A percentile compares a stretch with the other conserved stretches of the same genome.
Evolutionary conservation across 345 rosid species (phyloP).

Genomic region (Eucalyptus viminalis): DNA sequence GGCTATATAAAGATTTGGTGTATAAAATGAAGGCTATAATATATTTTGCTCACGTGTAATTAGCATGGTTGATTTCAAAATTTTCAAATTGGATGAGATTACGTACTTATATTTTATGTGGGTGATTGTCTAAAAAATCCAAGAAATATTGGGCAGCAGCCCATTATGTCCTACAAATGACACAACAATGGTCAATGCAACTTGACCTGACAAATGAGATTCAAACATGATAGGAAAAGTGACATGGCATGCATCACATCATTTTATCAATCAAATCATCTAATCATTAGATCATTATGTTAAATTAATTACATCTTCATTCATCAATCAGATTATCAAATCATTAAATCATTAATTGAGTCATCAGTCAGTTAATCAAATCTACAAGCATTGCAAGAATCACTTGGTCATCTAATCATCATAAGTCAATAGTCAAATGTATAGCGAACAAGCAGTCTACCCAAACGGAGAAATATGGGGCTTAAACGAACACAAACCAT

Average conservation of each 20-base stretch:
- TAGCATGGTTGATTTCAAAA: background rate
- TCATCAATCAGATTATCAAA: background rate
- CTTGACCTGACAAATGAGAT: background rate
- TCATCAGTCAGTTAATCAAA: background rate
- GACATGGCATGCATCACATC: background rate
- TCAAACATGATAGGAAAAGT: background rate
- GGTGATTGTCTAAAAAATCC: background rate
- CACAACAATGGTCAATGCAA: background rate
- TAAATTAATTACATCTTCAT: background rate
- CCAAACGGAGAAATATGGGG: background rate
- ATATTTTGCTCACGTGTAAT: background rate
- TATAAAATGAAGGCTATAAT: background rate
- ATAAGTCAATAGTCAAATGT: background rate
- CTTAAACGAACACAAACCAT: background rate
- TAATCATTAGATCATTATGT: no score
- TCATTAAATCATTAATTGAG: background rate
- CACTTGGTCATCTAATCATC: background rate
- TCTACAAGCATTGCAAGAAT: background rate
- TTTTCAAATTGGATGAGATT: background rate
- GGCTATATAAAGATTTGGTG: background rate
- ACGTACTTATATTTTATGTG: background rate
- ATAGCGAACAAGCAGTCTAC: background rate
- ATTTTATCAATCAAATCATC: background rate
- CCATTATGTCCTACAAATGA: background rate
- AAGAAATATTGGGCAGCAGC: background rate